Evolutionary conservation across 208 protist species (phyloP).

Genomic region (Trypanosoma theileri): DNA sequence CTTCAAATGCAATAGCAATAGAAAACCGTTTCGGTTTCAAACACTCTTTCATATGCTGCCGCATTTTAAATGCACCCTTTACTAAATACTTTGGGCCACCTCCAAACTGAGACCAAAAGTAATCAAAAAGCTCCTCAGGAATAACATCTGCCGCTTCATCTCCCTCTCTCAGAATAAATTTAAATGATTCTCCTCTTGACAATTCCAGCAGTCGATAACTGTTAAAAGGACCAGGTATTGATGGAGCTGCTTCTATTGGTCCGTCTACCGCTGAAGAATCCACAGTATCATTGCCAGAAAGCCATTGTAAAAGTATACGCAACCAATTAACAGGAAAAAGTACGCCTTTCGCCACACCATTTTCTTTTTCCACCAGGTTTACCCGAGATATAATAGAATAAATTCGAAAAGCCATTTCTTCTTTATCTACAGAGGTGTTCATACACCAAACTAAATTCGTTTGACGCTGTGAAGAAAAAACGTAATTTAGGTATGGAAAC

Average conservation of each 20-base stretch:
- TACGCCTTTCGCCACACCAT: slow-evolving; percentile 39
- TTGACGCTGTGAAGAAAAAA: slow-evolving; percentile 21
- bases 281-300: slow-evolving; percentile 10
- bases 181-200: slow-evolving; percentile 30
- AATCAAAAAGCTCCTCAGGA: slow-evolving; percentile 67
- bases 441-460: slow-evolving; percentile 43
- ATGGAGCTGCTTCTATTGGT: slow-evolving; percentile 12
- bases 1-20: slow-evolving; percentile 19
- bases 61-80: slow-evolving; percentile 48
- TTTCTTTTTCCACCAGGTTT: slow-evolving; percentile 44
- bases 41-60: slow-evolving; percentile 24
- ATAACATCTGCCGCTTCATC: slow-evolving; percentile 51
- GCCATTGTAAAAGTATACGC: slow-evolving; percentile 44
- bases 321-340: slow-evolving; percentile 67
- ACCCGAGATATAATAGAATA: slow-evolving; percentile 45
- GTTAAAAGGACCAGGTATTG: slow-evolving; percentile 55
- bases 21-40: slow-evolving; percentile 15
- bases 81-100: slow-evolving; percentile 62
- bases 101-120: slow-evolving; percentile 55
- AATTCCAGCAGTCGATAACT: slow-evolving; percentile 52
- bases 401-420: slow-evolving; percentile 59
- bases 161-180: slow-evolving; percentile 31
- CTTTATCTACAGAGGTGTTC: slow-evolving; percentile 21
- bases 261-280: slow-evolving; percentile 5
- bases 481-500: slow-evolving; percentile 43